Conservation (phyloP, 2,329 filamentous ascomycete species). For the Colletotrichum sp. region DNA sequence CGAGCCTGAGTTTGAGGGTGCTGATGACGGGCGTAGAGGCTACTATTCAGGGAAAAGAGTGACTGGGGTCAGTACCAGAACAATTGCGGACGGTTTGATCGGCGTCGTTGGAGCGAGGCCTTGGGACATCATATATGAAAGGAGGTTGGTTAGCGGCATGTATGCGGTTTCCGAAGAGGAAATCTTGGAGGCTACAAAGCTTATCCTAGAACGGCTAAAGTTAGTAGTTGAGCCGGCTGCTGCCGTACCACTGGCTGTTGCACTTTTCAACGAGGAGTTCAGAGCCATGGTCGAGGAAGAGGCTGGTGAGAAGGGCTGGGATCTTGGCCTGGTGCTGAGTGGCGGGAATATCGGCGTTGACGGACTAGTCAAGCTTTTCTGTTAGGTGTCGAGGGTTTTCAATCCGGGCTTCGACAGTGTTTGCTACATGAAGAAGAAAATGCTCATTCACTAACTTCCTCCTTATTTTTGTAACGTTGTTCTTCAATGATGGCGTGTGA, state of each 20-base stretch:
- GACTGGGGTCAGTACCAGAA: slow-evolving; percentile 71
- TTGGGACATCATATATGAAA: slow-evolving; percentile 78
- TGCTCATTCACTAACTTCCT: too few species aligned
- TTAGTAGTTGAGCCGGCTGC: slow-evolving; percentile 88
- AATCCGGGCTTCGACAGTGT: too few species aligned
- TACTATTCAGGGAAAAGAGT: slow-evolving; percentile 70
- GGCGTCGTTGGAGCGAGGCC: slow-evolving; percentile 82
- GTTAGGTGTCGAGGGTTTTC: background rate
- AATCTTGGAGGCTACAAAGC: slow-evolving; percentile 75
- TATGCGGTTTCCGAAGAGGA: slow-evolving; percentile 80
- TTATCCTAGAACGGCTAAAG: slow-evolving; percentile 90
- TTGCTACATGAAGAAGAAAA: too few species aligned
- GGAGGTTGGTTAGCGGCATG: slow-evolving; percentile 70
- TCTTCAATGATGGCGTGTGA: too few species aligned
- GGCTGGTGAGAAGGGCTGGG: slow-evolving; percentile 76
- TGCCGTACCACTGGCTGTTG: slow-evolving; percentile 82
- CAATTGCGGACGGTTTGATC: slow-evolving; percentile 86
- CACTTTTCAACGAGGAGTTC: slow-evolving; percentile 87
- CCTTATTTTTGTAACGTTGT: too few species aligned
- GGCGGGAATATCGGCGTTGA: slow-evolving; percentile 66
- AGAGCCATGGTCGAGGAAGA: slow-evolving; percentile 71
- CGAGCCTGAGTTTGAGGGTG: slow-evolving; percentile 82
- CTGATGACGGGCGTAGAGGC: slow-evolving; percentile 80
- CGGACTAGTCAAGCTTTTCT: slow-evolving; percentile 55
- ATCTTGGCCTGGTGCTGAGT: slow-evolving; percentile 64